A percentile compares a stretch with the other conserved stretches of the same genome.
These are phyloP conservation scores for Stellera chamaejasme DNA, from an alignment of 345 rosid species.

Conservation along the genomic window DNA sequence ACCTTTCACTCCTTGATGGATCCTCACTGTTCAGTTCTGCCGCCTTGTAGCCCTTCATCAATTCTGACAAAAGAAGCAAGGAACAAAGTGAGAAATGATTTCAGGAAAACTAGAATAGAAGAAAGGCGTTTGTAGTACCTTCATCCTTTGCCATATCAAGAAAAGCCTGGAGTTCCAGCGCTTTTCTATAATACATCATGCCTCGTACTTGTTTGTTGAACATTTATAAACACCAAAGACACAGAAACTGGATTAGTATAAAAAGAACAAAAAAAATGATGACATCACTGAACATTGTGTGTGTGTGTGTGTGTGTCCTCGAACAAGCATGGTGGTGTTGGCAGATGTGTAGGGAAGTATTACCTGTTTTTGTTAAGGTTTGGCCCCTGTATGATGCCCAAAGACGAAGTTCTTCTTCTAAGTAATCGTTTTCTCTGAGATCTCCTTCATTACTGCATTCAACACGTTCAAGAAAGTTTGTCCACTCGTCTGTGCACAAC, in stretches of 20 bases:
- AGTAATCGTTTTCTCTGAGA: slow-evolving; percentile 26
- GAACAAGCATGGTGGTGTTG: not conserved
- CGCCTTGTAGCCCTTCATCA: slow-evolving; percentile 71
- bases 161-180: slow-evolving; percentile 76
- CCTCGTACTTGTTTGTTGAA: slow-evolving; percentile 46
- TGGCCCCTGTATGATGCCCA: slow-evolving; percentile 90
- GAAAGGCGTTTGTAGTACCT: slow-evolving; percentile 23
- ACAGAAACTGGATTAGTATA: not conserved
- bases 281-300: not conserved
- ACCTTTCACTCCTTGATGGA: slow-evolving; percentile 43
- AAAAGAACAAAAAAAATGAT: not conserved
- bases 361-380: slow-evolving; percentile 81
- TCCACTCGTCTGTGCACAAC: slow-evolving; percentile 57
- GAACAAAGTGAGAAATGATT: slow-evolving; percentile 11
- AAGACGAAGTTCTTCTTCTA: slow-evolving; percentile 56
- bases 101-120: slow-evolving; percentile 1
- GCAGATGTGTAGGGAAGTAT: not conserved
- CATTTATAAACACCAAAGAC: not conserved
- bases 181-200: slow-evolving; percentile 80
- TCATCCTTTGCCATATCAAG: slow-evolving; percentile 65
- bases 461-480: slow-evolving; percentile 57
- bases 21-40: slow-evolving; percentile 49
- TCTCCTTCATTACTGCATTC: slow-evolving; percentile 39
- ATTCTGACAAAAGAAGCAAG: slow-evolving; percentile 17
- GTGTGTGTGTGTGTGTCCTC: not conserved